Base-by-base conservation (phyloP, 257 asterid species). In the Primulina huaijiensis region DNA sequence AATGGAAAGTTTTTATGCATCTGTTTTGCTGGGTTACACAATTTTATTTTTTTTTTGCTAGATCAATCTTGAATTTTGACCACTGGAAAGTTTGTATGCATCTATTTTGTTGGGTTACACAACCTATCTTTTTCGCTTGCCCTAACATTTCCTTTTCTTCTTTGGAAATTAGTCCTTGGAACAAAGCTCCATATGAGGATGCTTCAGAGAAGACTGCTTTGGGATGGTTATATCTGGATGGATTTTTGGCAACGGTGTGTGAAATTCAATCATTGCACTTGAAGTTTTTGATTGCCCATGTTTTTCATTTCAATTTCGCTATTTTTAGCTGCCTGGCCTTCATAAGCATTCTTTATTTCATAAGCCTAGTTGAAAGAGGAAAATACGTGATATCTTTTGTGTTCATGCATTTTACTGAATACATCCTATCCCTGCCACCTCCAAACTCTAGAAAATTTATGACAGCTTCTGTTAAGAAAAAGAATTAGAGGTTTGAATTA, bases 151-250 rank as follows among this genome's bases (percentile, higher is more conserved):
- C 20, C n/a, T 57, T 53, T 46, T 10, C 64, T 63, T 68, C 60
- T 65, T 68, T 76, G 68, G 33, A 79, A 55, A 68, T 62, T 84
- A 93, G 97, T 76, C 99, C 97, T 27, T 93, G 95, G 94, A 85
- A 65, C 79, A 96, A 83, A 82, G 90, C 92, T 69, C 99, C 96
- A 65, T 91, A 89, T 61, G 87, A 75, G 76, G 90, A 91, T 58
- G 95, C 96, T 52, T 92, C 90, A 2, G 90, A 89, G 79, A 94
- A 81, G 85, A 89, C 90, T 60, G 95, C 92, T 67, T 88, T 90
- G 69, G 96, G 95, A 63, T 95, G 97, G 69, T 84, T 94, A 63
- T 80, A 97, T 58, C 76, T 87, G 29, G 96, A 90, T 81, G 92
- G 92, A 38, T 94, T 94, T 79, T 79, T 94, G 64, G 88, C 97